Conservation (phyloP, 768 basidiomycete species). For the Amylocystis lapponica region DNA sequence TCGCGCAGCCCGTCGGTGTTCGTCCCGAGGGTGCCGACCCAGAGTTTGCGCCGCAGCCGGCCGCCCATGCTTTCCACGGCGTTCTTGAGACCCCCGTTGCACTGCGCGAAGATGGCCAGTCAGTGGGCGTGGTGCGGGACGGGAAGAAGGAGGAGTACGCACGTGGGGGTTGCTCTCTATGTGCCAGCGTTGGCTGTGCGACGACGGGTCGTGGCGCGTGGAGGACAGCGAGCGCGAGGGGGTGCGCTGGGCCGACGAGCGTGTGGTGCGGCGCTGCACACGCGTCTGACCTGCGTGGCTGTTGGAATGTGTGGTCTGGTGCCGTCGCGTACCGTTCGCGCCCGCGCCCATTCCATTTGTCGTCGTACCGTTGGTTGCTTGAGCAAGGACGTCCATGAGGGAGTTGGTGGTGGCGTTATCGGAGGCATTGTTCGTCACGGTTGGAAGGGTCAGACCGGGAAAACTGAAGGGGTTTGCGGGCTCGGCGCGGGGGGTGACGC, state of each 20-base stretch:
- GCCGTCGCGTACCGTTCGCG: slow-evolving; percentile 21
- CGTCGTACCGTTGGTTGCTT: background rate
- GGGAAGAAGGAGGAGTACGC: no score
- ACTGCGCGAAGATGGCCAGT: slow-evolving; percentile 22
- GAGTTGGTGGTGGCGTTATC: slow-evolving; percentile 14
- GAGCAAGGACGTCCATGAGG: slow-evolving; percentile 17
- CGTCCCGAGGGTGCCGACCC: slow-evolving; percentile 72
- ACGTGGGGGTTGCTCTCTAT: slow-evolving; percentile 55
- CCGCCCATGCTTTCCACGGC: slow-evolving; percentile 61
- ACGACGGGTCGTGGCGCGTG: slow-evolving; percentile 41
- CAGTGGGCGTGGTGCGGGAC: no score
- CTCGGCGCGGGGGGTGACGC: slow-evolving; percentile 38
- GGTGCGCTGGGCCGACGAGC: slow-evolving; percentile 10
- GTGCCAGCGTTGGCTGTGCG: slow-evolving; percentile 33
- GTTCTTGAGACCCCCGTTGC: slow-evolving; percentile 82
- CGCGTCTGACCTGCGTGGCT: slow-evolving; percentile 18
- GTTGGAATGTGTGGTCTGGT: slow-evolving; percentile 42
- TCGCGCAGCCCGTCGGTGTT: slow-evolving; percentile 60
- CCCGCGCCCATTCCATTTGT: background rate
- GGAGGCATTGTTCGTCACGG: slow-evolving; percentile 3
- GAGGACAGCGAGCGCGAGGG: slow-evolving; percentile 18
- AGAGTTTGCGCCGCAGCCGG: slow-evolving; percentile 44
- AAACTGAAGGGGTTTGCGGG: slow-evolving; percentile 51
- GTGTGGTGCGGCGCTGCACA: slow-evolving; percentile 20
- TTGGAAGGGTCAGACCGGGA: slow-evolving; percentile 14